Conservation (phyloP, 1,284 basidiomycete genomes). For the Marasmius fiardii region DNA sequence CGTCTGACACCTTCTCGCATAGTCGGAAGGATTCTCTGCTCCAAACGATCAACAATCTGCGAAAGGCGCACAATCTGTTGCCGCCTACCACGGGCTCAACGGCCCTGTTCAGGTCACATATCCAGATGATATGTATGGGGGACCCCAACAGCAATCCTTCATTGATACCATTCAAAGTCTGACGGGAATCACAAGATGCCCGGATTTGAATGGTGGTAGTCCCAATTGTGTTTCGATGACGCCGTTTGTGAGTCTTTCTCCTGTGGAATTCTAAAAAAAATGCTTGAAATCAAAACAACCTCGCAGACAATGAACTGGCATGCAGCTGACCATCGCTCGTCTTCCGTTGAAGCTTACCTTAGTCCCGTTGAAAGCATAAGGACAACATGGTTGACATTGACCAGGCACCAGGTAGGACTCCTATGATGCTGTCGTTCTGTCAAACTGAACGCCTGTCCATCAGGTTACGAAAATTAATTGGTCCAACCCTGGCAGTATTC, state of each 20-base stretch:
- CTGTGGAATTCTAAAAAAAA: no score
- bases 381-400: conserved; percentile 34
- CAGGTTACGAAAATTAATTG: conserved; percentile 34
- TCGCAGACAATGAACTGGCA: conserved; percentile 33
- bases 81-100: conserved; percentile 45
- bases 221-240: conserved; percentile 56
- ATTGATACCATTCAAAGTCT: conserved; percentile 42
- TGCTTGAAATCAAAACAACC: background rate
- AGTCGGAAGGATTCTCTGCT: conserved; percentile 53
- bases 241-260: conserved; percentile 32
- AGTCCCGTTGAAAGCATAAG: conserved; percentile 30
- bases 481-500: conserved; percentile 21
- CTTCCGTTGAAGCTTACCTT: conserved; percentile 32
- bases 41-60: conserved; percentile 46
- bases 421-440: background rate
- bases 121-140: conserved; percentile 52
- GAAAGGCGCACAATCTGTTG: conserved; percentile 44
- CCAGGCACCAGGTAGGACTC: conserved; percentile 25
- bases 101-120: conserved; percentile 55
- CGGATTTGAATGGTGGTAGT: conserved; percentile 52
- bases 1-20: background rate
- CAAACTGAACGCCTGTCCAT: background rate
- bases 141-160: conserved; percentile 51
- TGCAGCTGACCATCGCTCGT: conserved; percentile 31
- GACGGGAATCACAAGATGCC: conserved; percentile 42